These are phyloP conservation scores for Moringa oleifera DNA, from an alignment of 345 rosid genomes.

Conservation along the genomic window DNA sequence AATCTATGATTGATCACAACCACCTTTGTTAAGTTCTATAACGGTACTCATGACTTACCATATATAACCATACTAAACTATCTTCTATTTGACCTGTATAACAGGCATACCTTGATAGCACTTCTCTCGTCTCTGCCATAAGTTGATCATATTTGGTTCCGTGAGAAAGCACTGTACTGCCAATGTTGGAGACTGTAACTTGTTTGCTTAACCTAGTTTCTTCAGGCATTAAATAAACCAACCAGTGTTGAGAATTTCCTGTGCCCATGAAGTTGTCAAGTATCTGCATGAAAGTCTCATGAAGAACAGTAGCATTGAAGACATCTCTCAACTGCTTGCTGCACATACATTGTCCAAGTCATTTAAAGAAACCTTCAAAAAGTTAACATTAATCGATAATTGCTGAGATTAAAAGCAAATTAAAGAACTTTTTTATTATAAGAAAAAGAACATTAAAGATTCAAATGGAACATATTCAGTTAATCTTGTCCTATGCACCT, in stretches of 20 bases:
- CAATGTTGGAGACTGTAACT: slow-evolving; percentile 27
- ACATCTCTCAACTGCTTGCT: slow-evolving; percentile 77
- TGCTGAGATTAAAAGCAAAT: background rate
- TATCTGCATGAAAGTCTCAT: slow-evolving; percentile 60
- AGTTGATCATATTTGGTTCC: slow-evolving; percentile 63
- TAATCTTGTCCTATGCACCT: too few relatives aligned
- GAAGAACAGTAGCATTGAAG: slow-evolving; percentile 41
- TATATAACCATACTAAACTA: background rate
- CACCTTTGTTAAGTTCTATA: background rate
- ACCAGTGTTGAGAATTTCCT: slow-evolving; percentile 75
- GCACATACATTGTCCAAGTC: slow-evolving; percentile 24
- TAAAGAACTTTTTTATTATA: too few relatives aligned
- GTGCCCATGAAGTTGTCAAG: slow-evolving; percentile 69
- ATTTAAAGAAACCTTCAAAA: slow-evolving; percentile 3
- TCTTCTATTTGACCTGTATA: background rate
- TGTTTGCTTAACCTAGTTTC: slow-evolving; percentile 33
- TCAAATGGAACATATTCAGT: too few relatives aligned
- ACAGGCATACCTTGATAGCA: slow-evolving; percentile 63
- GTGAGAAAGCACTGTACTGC: slow-evolving; percentile 25
- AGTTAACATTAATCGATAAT: background rate
- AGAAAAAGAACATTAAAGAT: too few relatives aligned
- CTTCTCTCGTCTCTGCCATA: slow-evolving; percentile 71
- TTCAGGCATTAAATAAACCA: slow-evolving; percentile 67
- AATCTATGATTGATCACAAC: slow-evolving; percentile 3
- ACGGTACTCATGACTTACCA: background rate